phyloP scores from a whole-genome alignment of 2,329 filamentous ascomycete species.

The Delphinella strobiligena region DNA sequence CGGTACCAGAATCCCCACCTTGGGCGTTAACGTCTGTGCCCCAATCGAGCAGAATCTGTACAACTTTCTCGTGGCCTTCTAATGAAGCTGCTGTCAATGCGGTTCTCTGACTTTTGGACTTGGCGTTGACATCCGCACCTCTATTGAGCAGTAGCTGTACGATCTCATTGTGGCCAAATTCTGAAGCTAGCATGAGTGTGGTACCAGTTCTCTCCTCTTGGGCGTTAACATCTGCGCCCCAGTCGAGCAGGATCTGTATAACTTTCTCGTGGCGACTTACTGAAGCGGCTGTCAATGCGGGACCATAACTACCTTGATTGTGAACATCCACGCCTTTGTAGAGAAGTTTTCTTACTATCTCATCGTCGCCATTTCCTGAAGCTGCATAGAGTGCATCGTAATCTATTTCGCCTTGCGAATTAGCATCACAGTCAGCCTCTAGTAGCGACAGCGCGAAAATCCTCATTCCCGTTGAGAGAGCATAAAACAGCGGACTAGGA shows the following conservation, averaged over 20 bases:
- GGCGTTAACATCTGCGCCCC: constrained; percentile 15
- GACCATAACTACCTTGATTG: constrained; percentile 9
- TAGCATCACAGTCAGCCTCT: too few relatives aligned
- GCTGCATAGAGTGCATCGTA: too few relatives aligned
- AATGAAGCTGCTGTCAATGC: constrained; percentile 9
- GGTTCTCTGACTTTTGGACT: constrained; percentile 9
- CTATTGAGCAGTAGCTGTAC: constrained; percentile 10
- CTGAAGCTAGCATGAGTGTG: too few relatives aligned
- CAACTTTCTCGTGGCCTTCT: constrained; percentile 6
- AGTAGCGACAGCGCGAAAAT: too few relatives aligned
- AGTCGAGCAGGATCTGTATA: constrained; percentile 13
- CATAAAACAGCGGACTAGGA: too few relatives aligned
- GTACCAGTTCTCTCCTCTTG: constrained; percentile 7
- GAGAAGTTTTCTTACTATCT: constrained; percentile 11
- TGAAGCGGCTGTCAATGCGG: constrained; percentile 9
- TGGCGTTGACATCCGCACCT: constrained; percentile 10
- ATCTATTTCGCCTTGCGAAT: too few relatives aligned
- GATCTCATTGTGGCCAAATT: constrained; percentile 7
- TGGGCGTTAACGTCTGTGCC: constrained; percentile 7
- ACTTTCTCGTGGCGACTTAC: constrained; percentile 6
- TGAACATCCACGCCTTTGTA: constrained; percentile 9
- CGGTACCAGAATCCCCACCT: constrained; percentile 8
- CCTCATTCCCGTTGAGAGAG: too few relatives aligned
- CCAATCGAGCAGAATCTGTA: constrained; percentile 7
- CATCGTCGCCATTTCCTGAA: too few relatives aligned